Evolutionary conservation across 345 rosid species (phyloP), one percentile per base, ranked within the genome.

Genomic region (Noccaea caerulescens): DNA sequence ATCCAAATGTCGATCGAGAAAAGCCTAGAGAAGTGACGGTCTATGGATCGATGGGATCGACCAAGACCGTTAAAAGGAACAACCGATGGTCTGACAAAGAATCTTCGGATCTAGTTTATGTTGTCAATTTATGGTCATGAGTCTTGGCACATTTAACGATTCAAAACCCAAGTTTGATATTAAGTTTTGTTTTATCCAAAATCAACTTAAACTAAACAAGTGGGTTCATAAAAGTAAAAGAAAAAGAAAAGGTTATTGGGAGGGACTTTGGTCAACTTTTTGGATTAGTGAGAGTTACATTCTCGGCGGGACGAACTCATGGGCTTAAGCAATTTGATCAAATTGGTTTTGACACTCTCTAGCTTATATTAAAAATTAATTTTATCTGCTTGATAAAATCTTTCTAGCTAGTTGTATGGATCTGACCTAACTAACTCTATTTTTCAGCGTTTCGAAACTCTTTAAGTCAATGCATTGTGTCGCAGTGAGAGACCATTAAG

Each of bases 401-500:
- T 34, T 7, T 20, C 23, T 20, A 20, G 38, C 18, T 49, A 44
- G 58, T 69, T 38, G 58, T 16, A 61, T 61, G 69, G 54, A 71
- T 71, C 75, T 71, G 75, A 62, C 75, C 75, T 71, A 72, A 72
- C 70, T 37, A 51, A 52, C 10, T 53, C 37, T 57, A 11, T 58
- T 16, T 58, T 69, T 69, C 74, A 59, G 42, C 50, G 33, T 50
- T 70, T 59, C 39, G n/a, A 70, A 59, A 36, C 50, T 59, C 69
- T 71, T 62, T 44, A 55, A 75, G 73, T 68, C 78, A 67, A 68
- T 11, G 47, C 68, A 43, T 46, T 72, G 59, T 51, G 63, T 74
- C 49, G 45, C 52, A 57, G 2, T 39, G 44, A 73, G 66, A 64
- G 43, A 56, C 55, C 51, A 64, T 45, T 55, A 37, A 45, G 58